phyloP scores from a whole-genome alignment of 176 grass and related monocot species.

The Rhynchospora breviuscula region DNA sequence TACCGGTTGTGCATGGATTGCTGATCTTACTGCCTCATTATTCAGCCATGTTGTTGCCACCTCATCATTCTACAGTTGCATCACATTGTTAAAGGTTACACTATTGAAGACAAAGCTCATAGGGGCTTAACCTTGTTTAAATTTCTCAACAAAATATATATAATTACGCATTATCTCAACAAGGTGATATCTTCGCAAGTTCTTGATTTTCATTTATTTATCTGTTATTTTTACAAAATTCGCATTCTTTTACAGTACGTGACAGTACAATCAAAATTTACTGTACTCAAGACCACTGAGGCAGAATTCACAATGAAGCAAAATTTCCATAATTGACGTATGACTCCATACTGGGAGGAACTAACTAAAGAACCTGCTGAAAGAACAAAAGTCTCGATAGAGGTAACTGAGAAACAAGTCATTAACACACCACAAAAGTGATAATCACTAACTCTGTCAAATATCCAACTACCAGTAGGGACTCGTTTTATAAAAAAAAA shows the following conservation, averaged over 20 bases:
- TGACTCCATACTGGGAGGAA: background rate
- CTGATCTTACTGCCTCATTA: conserved; percentile 62
- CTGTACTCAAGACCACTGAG: background rate
- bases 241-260: background rate
- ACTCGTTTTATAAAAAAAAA: too few relatives aligned
- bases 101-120: background rate
- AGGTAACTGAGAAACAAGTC: background rate
- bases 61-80: conserved; percentile 61
- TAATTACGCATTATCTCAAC: background rate
- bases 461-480: background rate
- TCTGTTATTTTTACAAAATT: background rate
- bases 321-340: background rate
- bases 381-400: background rate
- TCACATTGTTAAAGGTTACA: background rate
- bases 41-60: conserved; percentile 85
- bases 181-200: background rate
- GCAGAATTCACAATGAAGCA: too few relatives aligned
- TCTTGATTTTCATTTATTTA: background rate
- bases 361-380: background rate
- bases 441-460: background rate
- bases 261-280: background rate
- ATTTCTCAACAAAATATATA: background rate
- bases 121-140: background rate
- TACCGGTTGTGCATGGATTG: conserved; percentile 90
- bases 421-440: background rate